These are phyloP conservation scores for Fusarium setosum DNA, from an alignment of 2,329 filamentous ascomycete genomes.

Conservation along the genomic window DNA sequence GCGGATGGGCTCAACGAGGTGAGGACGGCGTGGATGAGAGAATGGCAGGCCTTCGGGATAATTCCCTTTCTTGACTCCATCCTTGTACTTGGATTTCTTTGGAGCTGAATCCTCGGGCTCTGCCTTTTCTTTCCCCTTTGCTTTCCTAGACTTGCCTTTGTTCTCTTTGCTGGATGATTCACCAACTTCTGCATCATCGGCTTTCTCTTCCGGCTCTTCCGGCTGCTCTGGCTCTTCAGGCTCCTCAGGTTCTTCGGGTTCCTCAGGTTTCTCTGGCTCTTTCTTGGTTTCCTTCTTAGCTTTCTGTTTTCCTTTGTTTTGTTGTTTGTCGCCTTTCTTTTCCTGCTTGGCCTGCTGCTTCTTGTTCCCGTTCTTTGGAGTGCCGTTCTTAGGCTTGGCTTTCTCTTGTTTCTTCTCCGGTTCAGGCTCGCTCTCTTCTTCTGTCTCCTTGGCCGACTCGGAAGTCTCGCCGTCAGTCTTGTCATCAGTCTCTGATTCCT, in stretches of 20 bases:
- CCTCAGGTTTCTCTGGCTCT: conserved; percentile 13
- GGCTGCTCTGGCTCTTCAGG: conserved; percentile 2
- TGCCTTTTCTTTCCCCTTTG: conserved; percentile 16
- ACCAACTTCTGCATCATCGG: conserved; percentile 12
- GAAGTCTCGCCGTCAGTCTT: conserved; percentile 29
- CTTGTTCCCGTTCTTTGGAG: conserved; percentile 9
- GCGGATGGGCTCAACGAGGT: conserved; percentile 60
- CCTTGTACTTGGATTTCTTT: conserved; percentile 22
- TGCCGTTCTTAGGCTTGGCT: conserved; percentile 13
- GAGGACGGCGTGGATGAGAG: conserved; percentile 51
- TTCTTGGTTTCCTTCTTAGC: conserved; percentile 22
- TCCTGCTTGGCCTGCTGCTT: conserved; percentile 20
- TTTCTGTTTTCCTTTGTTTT: conserved; percentile 26
- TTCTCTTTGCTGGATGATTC: conserved; percentile 20
- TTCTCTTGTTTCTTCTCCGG: conserved; percentile 19
- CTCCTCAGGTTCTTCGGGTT: conserved; percentile 17
- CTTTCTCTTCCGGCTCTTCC: conserved; percentile 12
- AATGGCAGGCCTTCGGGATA: conserved; percentile 44
- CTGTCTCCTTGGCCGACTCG: conserved; percentile 25
- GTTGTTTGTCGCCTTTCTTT: conserved; percentile 8
- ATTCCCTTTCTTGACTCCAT: conserved; percentile 34
- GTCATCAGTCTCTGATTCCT: conserved; percentile 21
- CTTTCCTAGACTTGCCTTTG: conserved; percentile 32
- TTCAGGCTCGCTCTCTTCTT: conserved; percentile 19
- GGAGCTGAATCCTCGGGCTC: conserved; percentile 13